Evolutionary conservation across 306 rosid species (phyloP), one percentile per base, ranked within the genome.

Genomic region (Trifolium fragiferum): DNA sequence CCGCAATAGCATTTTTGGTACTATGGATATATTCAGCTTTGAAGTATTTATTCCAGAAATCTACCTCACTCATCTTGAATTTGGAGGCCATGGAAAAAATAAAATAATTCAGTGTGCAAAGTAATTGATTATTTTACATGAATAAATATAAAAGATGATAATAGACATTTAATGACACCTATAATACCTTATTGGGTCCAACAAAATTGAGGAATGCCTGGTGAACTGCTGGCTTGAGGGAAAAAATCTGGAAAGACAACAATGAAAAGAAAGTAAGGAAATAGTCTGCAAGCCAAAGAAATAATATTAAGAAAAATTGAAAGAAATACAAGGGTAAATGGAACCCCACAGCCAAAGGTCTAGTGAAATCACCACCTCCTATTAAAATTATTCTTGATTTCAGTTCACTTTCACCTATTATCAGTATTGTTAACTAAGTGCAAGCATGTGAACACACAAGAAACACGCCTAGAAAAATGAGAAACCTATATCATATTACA

Each of bases 151-250:
- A 57, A 37, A 68, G 54, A 75, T 35, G 10, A 14, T 57, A 53
- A 33, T 9, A 23, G 70, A 71, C 54, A 66, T 40, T 61, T 44
- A 60, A 23, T 76, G 47, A 65, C 84, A 43, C 25, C 54, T 61
- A 70, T 55, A 54, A 37, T 90, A 94, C 99, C 96, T 92, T 94
- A 57, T 66, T 87, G 49, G 97, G 96, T 76, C n/a, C n/a, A n/a
- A 94, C 97, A 62, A 86, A 84, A 51, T 81, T 85, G 82, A 90
- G 87, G 85, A 88, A 94, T 58, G 97, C 97, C 83, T 78, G 89
- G 71, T 89, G 99, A 80, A 94, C 97, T 35, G 99, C 97, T 78
- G 97, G 99, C 84, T 94, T 94, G 74, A 92, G 86, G 73, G 90
- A 84, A 81, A 94, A 94, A 81, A 94, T 94, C 99, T 94, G 90